Evolutionary conservation across 2,329 filamentous ascomycete species (phyloP), one percentile per base, ranked within the genome.

Genomic region (Sarocladium brachiariae): DNA sequence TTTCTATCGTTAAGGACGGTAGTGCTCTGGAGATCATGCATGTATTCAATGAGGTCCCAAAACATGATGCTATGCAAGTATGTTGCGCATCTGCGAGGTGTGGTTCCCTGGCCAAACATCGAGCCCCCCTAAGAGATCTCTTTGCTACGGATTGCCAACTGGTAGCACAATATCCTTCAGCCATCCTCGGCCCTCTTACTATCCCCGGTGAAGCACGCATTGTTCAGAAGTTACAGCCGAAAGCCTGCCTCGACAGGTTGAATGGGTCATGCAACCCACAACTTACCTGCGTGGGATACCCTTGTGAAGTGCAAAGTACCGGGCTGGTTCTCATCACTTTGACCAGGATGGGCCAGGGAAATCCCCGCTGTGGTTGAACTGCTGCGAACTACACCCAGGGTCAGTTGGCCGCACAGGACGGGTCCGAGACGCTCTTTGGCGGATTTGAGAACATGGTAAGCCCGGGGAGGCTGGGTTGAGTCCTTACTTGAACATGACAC

Each of bases 61-160:
- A 13, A 37, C 34, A 37, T n/a, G n/a, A 19, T 33, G 25, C 43
- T 30, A 60, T 63, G 64, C 61, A 66, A 37, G 63, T 65, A 66
- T 66, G 64, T 63, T 64, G 57, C 63, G 63, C 64, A 66, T 66
- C 65, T 61, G 56, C 61, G 56, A 18, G 43, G 39, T 45, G 33
- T 31, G 34, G 34, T 25, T 27, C 27, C 49, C 37, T 14, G 23
- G 19, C 19, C 19, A 33, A 37, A 14, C 34, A 23, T 27, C n/a
- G n/a, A n/a, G n/a, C n/a, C n/a, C n/a, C n/a, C n/a, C n/a, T n/a
- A n/a, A n/a, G n/a, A n/a, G n/a, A n/a, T n/a, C n/a, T n/a, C n/a
- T n/a, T n/a, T n/a, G n/a, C n/a, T n/a, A n/a, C n/a, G n/a, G n/a
- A n/a, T n/a, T n/a, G n/a, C n/a, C n/a, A n/a, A n/a, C n/a, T n/a